phyloP scores from a whole-genome alignment of 306 rosid genomes.

The Ceratonia siliqua region DNA sequence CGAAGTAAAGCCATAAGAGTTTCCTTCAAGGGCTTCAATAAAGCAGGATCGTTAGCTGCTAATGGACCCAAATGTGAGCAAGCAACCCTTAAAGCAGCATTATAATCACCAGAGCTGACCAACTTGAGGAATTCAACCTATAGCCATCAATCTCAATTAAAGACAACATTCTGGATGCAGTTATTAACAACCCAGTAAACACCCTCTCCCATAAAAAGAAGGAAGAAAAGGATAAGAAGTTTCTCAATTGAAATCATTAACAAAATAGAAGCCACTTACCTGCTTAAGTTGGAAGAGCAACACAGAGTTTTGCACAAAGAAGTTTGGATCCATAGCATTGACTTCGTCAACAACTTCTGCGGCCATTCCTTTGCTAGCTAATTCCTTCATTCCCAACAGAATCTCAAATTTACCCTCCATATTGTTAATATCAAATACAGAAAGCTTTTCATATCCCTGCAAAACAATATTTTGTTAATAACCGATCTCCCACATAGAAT shows the following conservation, averaged over 20 bases:
- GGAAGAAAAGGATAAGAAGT: background rate
- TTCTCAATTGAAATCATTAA: constrained; percentile 6
- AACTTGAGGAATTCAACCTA: constrained; percentile 98
- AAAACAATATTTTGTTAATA: constrained; percentile 34
- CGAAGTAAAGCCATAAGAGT: constrained; percentile 83
- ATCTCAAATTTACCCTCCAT: constrained; percentile 78
- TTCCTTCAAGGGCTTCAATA: constrained; percentile 88
- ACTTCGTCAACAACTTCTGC: constrained; percentile 89
- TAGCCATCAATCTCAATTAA: constrained; percentile 33
- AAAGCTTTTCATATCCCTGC: constrained; percentile 71
- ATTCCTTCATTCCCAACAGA: constrained; percentile 83
- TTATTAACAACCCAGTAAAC: background rate
- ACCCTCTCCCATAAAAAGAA: background rate
- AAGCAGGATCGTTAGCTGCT: constrained; percentile 77
- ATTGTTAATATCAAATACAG: constrained; percentile 44
- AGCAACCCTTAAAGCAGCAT: constrained; percentile 84
- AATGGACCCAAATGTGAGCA: constrained; percentile 91
- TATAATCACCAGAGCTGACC: constrained; percentile 81
- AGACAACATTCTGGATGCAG: constrained; percentile 15
- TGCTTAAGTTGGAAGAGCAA: constrained; percentile 95
- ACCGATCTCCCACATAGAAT: constrained; percentile 18
- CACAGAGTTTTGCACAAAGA: constrained; percentile 74
- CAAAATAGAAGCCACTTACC: constrained; percentile 41
- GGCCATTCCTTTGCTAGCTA: constrained; percentile 90
- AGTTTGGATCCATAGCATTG: constrained; percentile 66